Evolutionary conservation across 2,329 filamentous ascomycete genomes (phyloP).

Genomic region (Cladophialophora immunda): DNA sequence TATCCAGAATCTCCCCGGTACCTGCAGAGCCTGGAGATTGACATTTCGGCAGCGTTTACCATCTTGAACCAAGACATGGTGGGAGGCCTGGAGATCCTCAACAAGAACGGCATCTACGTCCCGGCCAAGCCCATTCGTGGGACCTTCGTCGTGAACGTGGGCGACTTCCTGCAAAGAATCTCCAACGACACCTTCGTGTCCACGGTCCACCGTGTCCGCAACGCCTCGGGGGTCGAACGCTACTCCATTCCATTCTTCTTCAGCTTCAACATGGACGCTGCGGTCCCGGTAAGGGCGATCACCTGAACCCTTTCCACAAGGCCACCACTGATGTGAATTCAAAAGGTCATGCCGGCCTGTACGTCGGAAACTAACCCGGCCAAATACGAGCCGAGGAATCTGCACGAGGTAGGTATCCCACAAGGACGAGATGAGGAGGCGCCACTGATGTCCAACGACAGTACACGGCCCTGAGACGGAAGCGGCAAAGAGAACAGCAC

Average conservation of each 20-base stretch:
- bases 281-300: conserved; percentile 9
- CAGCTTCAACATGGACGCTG: conserved; percentile 33
- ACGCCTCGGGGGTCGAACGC: conserved; percentile 41
- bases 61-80: conserved; percentile 63
- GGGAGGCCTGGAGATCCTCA: conserved; percentile 61
- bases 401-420: conserved; percentile 19
- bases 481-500: conserved; percentile 15
- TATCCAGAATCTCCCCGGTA: neutral
- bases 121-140: conserved; percentile 52
- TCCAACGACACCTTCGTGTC: conserved; percentile 60
- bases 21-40: conserved; percentile 5
- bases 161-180: conserved; percentile 60
- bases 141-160: conserved; percentile 59
- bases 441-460: neutral
- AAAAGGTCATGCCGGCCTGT: conserved; percentile 54
- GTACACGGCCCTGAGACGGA: conserved; percentile 17
- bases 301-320: neutral
- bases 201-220: conserved; percentile 64
- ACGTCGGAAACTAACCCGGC: conserved; percentile 53
- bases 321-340: conserved; percentile 58
- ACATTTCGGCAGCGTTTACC: conserved; percentile 51
- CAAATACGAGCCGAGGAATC: conserved; percentile 58
- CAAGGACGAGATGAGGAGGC: neutral
- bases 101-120: conserved; percentile 51
- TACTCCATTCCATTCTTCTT: conserved; percentile 37